Evolutionary conservation across 2,329 filamentous ascomycete species (phyloP).

Genomic region (Aureobasidium lini): DNA sequence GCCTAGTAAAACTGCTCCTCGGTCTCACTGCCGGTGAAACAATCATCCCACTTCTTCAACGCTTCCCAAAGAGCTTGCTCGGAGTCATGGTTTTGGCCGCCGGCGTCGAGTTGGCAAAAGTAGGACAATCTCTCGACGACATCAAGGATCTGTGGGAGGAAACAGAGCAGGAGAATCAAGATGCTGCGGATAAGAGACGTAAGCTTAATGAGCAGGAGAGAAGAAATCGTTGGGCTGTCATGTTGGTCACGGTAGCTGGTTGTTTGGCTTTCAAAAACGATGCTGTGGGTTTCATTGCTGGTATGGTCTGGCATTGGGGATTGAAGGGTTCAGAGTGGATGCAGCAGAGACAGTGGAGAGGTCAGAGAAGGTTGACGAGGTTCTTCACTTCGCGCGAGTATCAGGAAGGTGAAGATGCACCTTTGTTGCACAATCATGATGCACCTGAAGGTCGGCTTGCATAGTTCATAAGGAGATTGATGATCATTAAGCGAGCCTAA

Average conservation of each 20-base stretch:
- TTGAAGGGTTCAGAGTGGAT: slow-evolving; percentile 35
- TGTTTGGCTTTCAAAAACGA: slow-evolving; percentile 85
- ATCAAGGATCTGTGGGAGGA: slow-evolving; percentile 50
- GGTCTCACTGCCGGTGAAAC: slow-evolving; percentile 69
- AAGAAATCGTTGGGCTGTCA: slow-evolving; percentile 73
- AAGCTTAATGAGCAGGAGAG: slow-evolving; percentile 60
- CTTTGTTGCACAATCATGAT: neutral
- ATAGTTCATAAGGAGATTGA: neutral
- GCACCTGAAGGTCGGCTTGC: neutral
- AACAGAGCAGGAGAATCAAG: slow-evolving; percentile 27
- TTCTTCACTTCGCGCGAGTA: slow-evolving; percentile 1
- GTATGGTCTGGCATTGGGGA: slow-evolving; percentile 69
- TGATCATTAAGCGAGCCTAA: neutral
- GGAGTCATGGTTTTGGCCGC: slow-evolving; percentile 87
- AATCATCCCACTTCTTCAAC: slow-evolving; percentile 60
- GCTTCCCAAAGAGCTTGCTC: slow-evolving; percentile 69
- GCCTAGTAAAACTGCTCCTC: slow-evolving; percentile 64
- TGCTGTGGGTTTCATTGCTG: slow-evolving; percentile 75
- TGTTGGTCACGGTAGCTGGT: slow-evolving; percentile 79
- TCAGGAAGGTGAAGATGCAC: neutral
- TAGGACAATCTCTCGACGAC: slow-evolving; percentile 77
- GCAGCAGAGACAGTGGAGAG: neutral
- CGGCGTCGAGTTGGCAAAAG: slow-evolving; percentile 78
- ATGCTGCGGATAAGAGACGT: slow-evolving; percentile 35
- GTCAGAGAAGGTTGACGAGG: neutral